Conservation (phyloP, 2,329 filamentous ascomycete species). For the Lachnellula arida region DNA sequence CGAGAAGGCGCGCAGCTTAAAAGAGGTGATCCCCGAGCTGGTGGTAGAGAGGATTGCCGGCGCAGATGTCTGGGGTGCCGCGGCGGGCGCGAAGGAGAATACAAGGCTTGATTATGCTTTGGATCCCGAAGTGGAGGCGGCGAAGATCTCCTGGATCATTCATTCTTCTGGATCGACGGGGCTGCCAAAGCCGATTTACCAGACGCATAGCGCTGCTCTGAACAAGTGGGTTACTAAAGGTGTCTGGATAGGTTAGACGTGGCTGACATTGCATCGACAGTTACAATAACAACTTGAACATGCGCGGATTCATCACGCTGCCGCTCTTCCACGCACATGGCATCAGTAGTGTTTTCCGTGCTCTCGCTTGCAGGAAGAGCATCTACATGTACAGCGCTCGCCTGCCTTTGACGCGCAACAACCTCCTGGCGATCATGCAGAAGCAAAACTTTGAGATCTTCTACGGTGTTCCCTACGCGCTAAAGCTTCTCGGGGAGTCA, state of each 20-base stretch:
- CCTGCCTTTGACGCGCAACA: conserved; percentile 49
- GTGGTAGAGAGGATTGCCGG: not conserved
- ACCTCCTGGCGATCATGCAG: conserved; percentile 42
- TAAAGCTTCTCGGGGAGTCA: conserved; percentile 59
- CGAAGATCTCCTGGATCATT: conserved; percentile 28
- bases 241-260: too few species aligned
- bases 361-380: conserved; percentile 45
- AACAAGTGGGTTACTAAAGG: too few species aligned
- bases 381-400: conserved; percentile 51
- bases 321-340: conserved; percentile 59
- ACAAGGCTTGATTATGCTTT: conserved; percentile 37
- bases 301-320: conserved; percentile 45
- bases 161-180: conserved; percentile 47
- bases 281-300: conserved; percentile 28
- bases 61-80: too few species aligned
- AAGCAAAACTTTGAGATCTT: conserved; percentile 47
- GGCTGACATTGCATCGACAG: conserved; percentile 18
- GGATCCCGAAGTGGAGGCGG: conserved; percentile 21
- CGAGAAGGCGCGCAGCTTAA: conserved; percentile 19
- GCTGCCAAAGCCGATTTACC: conserved; percentile 54
- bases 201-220: conserved; percentile 37
- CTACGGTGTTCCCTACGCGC: conserved; percentile 57
- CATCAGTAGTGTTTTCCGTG: conserved; percentile 49
- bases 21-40: conserved; percentile 17
- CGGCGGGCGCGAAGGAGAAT: conserved; percentile 29